Evolutionary conservation across 139 green algal species (phyloP), one percentile per base, ranked within the genome.

Genomic region (Volvox reticuliferus): DNA sequence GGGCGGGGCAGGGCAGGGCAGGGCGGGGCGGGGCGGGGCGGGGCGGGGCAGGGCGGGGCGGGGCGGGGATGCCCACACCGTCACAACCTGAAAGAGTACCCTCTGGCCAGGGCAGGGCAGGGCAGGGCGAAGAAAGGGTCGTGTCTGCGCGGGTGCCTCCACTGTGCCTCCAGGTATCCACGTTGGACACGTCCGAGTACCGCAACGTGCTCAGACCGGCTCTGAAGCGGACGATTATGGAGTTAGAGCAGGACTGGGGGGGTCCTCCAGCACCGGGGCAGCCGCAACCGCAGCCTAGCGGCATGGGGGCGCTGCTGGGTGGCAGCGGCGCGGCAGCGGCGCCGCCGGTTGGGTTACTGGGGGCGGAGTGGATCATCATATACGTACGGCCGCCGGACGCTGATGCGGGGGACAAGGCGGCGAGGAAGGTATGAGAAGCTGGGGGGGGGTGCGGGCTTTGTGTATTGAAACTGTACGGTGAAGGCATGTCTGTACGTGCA

Each of bases 111-210:
- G n/a, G n/a, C n/a, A n/a, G n/a, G n/a, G n/a, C n/a, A n/a, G n/a
- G n/a, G n/a, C n/a, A n/a, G n/a, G n/a, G n/a, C n/a, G n/a, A n/a
- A n/a, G n/a, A n/a, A n/a, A n/a, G n/a, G n/a, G n/a, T 55, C 44
- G 44, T 55, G 44, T 14, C 44, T 55, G 44, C 9, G 9, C 44
- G 44, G 44, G 44, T 55, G 44, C 44, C 44, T 9, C 44, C 5
- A 55, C 22, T 12, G 67, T 12, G 2, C 30, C 20, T 0, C 36
- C 92, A 97, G 95, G 93, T 98, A 33, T 94, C 91, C 12, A 95
- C 91, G 28, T 91, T 95, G 3, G 96, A 98, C 67, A 62, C 92
- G 24, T 93, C 97, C 24, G 96, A 98, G n/a, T 98, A 98, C 94
- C 63, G 63, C 61, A 90, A 89, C 68, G 67, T 69, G 12, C 50